Evolutionary conservation across 169 alveolate species (phyloP).

Genomic region (Eimeria tenella): DNA sequence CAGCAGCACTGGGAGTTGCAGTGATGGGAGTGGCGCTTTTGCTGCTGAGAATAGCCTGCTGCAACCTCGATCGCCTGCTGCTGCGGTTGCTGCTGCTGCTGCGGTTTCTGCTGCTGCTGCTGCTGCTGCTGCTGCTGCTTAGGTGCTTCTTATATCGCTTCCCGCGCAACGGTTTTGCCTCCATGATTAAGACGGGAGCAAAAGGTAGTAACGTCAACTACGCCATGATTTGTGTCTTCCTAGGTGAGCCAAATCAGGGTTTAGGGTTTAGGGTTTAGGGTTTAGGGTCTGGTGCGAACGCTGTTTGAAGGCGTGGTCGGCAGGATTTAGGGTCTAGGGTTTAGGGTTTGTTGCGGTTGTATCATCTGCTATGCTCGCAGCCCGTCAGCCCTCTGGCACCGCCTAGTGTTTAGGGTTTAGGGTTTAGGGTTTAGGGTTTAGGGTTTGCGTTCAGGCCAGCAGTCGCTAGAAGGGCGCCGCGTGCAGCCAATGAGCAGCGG

Average conservation of each 20-base stretch:
- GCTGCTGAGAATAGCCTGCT: neutral
- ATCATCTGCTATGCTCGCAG: too few species aligned
- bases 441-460: constrained; percentile 87
- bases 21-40: too few species aligned
- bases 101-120: neutral
- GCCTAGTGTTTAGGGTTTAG: neutral
- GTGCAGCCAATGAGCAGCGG: constrained; percentile 97
- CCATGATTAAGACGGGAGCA: constrained; percentile 98
- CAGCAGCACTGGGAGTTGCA: too few species aligned
- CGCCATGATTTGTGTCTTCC: constrained; percentile 71
- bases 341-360: neutral
- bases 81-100: neutral
- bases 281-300: neutral
- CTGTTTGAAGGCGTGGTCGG: neutral
- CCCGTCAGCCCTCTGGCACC: too few species aligned
- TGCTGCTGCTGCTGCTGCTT: constrained; percentile 26
- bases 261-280: neutral
- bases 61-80: neutral
- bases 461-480: constrained; percentile 98
- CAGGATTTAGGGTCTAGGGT: neutral
- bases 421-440: neutral
- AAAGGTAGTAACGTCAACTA: constrained; percentile 80
- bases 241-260: constrained; percentile 68
- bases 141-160: constrained; percentile 83
- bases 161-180: constrained; percentile 97